Base-by-base conservation (phyloP, 108 stramenopile species). In the Parmales sp. region DNA sequence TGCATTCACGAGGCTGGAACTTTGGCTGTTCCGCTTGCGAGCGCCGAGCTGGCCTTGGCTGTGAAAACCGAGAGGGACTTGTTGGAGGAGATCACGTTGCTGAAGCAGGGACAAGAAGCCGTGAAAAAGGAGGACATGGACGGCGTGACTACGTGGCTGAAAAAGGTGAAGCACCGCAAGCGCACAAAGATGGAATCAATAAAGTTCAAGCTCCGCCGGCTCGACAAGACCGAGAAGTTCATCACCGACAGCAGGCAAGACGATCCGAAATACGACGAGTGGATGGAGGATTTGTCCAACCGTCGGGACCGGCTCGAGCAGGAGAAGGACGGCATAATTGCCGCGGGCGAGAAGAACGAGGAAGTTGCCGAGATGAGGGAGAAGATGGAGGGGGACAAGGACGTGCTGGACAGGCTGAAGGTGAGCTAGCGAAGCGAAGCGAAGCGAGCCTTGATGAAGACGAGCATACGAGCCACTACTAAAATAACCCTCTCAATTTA, bases 181-280 rank as follows among this genome's bases (percentile, higher is more conserved):
- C 18, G 13, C 29, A 60, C 18, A 11, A 60, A 60, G 54, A 28
- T 11, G 29, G 20, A 60, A 11, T 28, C 2, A 28, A 11, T 60
- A 28, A 60, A 60, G 28, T 11, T 60, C n/a, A 20, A 11, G n/a
- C 20, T 11, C n/a, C 29, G 36, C 31, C 29, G 20, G 54, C 13
- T 19, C 29, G 20, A 60, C 31, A 20, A 19, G n/a, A 60, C 54
- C 6, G 20, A 19, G 54, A 20, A 60, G n/a, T 34, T 34, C 54
- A 11, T 60, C 54, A 34, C 29, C 16, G 54, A 11, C 29, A 60
- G 31, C 26, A 60, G 36, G 28, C 7, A 4, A 2, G 20, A 16
- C 54, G n/a, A 60, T 34, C 54, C 54, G 29, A 60, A 20, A 34
- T 60, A 34, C 28, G 29, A 60, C 13, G 54, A 60, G 54, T 60